phyloP scores from a whole-genome alignment of 2,329 filamentous ascomycete species.

The Fusarium sp. region DNA sequence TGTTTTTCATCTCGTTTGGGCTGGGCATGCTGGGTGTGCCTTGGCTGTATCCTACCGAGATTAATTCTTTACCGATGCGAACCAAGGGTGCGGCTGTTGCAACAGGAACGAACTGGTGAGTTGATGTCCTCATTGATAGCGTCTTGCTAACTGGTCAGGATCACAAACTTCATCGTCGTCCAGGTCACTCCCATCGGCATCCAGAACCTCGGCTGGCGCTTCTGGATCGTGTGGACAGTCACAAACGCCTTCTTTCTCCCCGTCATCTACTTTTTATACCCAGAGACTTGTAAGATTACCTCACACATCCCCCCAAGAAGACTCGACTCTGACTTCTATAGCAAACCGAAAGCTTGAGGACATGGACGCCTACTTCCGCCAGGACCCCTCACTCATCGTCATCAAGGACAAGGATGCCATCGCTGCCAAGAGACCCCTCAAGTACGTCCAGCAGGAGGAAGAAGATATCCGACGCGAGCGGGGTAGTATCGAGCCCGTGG shows the following conservation, averaged over 20 bases:
- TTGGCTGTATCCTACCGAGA: conserved; percentile 54
- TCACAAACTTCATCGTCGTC: conserved; percentile 51
- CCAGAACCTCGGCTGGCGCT: conserved; percentile 65
- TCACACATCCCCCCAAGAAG: rapidly evolving
- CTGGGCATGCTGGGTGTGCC: conserved; percentile 42
- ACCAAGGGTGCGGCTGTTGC: conserved; percentile 46
- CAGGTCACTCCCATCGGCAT: conserved; percentile 56
- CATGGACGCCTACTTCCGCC: conserved; percentile 56
- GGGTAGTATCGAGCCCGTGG: neutral
- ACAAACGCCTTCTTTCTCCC: conserved; percentile 64
- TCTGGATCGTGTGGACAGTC: conserved; percentile 67
- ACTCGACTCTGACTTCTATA: neutral
- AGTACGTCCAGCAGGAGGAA: conserved; percentile 29
- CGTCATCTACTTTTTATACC: conserved; percentile 65
- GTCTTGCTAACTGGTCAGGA: conserved; percentile 18
- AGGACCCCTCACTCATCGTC: conserved; percentile 60
- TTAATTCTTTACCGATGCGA: conserved; percentile 54
- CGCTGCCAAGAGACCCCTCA: conserved; percentile 50
- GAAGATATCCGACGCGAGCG: conserved; percentile 18
- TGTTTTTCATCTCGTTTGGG: conserved; percentile 37
- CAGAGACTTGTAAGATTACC: conserved; percentile 56
- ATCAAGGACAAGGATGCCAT: conserved; percentile 64
- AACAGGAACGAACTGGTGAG: conserved; percentile 37
- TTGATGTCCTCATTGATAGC: neutral
- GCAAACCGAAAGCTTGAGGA: conserved; percentile 48